phyloP scores from a whole-genome alignment of 805 yeast species.

The Cyberlindnera japonica region DNA sequence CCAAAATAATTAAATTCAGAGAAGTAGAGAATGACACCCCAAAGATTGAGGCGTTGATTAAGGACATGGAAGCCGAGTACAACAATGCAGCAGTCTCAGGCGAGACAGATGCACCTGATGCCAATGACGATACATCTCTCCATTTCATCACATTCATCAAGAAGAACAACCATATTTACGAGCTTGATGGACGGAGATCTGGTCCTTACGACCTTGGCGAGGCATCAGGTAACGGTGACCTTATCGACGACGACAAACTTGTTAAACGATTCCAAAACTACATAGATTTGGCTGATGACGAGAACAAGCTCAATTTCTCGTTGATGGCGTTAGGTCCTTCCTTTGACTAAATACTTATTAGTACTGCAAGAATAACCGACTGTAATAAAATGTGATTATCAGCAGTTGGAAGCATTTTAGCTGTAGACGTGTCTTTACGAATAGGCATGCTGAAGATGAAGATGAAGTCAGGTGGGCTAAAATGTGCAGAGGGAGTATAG shows the following conservation, averaged over 20 bases:
- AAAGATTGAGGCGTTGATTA: constrained; percentile 38
- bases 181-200: constrained; percentile 81
- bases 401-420: too few species aligned
- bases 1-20: constrained; percentile 19
- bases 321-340: constrained; percentile 71
- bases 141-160: constrained; percentile 79
- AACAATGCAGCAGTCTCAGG: constrained; percentile 37
- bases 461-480: too few species aligned
- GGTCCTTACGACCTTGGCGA: constrained; percentile 68
- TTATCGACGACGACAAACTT: constrained; percentile 51
- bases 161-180: constrained; percentile 59
- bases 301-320: constrained; percentile 62
- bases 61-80: constrained; percentile 42
- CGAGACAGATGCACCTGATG: constrained; percentile 59
- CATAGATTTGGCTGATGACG: constrained; percentile 58
- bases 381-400: too few species aligned
- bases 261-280: constrained; percentile 59
- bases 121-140: constrained; percentile 49
- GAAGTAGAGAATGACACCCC: constrained; percentile 14
- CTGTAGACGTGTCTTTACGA: too few species aligned
- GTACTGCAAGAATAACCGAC: neutral
- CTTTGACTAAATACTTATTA: constrained; percentile 28
- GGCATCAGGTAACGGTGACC: constrained; percentile 34
- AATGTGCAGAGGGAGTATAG: too few species aligned
- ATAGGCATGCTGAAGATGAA: too few species aligned